Percentiles rank a stretch among this genome's conserved stretches.
These are phyloP conservation scores for Cicer arietinum DNA, from an alignment of 306 rosid genomes.

Conservation along the genomic window DNA sequence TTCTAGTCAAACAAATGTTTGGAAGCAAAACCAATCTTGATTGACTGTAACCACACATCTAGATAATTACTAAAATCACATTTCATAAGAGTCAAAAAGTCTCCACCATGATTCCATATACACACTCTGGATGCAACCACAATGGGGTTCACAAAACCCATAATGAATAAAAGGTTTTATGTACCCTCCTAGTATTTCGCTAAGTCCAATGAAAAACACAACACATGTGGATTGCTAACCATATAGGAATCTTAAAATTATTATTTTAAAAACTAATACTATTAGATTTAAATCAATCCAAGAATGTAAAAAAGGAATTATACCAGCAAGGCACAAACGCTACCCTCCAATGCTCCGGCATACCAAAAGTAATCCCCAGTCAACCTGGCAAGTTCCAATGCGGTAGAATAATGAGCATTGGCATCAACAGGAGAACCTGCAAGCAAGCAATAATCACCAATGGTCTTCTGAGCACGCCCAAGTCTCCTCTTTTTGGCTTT, in stretches of 20 bases:
- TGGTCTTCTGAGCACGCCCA: slow-evolving; percentile 97
- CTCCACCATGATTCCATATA: not conserved
- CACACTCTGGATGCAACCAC: not conserved
- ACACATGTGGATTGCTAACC: slow-evolving; percentile 8
- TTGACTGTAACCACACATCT: not conserved
- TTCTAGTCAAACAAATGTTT: not conserved
- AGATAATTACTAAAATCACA: not conserved
- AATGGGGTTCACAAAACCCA: slow-evolving; percentile 9
- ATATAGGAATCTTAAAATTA: not conserved
- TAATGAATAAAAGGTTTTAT: not conserved
- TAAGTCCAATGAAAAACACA: slow-evolving; percentile 5
- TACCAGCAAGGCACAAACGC: slow-evolving; percentile 96
- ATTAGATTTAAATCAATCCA: not conserved
- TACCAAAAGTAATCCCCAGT: slow-evolving; percentile 93
- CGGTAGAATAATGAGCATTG: slow-evolving; percentile 88
- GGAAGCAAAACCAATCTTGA: slow-evolving; percentile 13
- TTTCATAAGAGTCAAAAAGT: not conserved
- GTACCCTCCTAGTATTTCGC: not conserved
- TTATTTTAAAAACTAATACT: not conserved
- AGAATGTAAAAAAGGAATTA: not conserved
- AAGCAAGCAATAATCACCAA: slow-evolving; percentile 92
- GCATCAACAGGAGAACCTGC: slow-evolving; percentile 99
- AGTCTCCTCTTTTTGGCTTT: slow-evolving; percentile 97
- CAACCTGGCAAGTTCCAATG: slow-evolving; percentile 88
- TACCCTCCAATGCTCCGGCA: slow-evolving; percentile 97